These are phyloP conservation scores for Aspergillus novofumigatus DNA, from an alignment of 2,329 filamentous ascomycete genomes.

Conservation along the genomic window DNA sequence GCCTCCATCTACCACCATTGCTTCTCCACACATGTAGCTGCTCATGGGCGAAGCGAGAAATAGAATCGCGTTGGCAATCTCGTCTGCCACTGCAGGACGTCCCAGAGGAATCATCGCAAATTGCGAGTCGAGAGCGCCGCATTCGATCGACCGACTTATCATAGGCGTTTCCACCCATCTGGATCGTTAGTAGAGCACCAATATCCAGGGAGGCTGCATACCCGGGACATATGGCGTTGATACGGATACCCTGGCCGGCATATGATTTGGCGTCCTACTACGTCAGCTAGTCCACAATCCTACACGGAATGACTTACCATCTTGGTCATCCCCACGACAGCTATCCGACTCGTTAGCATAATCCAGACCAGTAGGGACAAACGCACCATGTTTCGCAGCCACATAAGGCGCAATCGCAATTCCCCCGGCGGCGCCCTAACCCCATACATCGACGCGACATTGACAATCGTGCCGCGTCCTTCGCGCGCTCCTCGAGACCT, in stretches of 20 bases:
- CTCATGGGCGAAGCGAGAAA: slow-evolving; percentile 42
- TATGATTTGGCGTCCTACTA: slow-evolving; percentile 45
- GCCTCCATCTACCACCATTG: slow-evolving; percentile 26
- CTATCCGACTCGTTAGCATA: slow-evolving; percentile 7
- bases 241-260: slow-evolving; percentile 49
- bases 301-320: slow-evolving; percentile 8
- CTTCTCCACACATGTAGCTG: slow-evolving; percentile 41
- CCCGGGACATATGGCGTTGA: slow-evolving; percentile 58
- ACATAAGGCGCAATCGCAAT: slow-evolving; percentile 18
- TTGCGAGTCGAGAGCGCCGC: slow-evolving; percentile 26
- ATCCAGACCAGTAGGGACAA: neutral
- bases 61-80: slow-evolving; percentile 52
- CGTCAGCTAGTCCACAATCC: slow-evolving; percentile 2
- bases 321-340: slow-evolving; percentile 22
- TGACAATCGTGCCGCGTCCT: slow-evolving; percentile 23
- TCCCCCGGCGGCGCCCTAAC: slow-evolving; percentile 9
- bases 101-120: slow-evolving; percentile 46
- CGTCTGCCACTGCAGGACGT: slow-evolving; percentile 48
- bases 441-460: slow-evolving; percentile 23
- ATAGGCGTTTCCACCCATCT: slow-evolving; percentile 24
- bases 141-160: slow-evolving; percentile 12
- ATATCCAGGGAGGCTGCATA: slow-evolving; percentile 18
- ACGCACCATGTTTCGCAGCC: slow-evolving; percentile 22
- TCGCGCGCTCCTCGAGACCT: slow-evolving; percentile 13
- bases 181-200: neutral